Evolutionary conservation across 2,329 filamentous ascomycete genomes (phyloP).

Genomic region (Pseudocercospora ulei): DNA sequence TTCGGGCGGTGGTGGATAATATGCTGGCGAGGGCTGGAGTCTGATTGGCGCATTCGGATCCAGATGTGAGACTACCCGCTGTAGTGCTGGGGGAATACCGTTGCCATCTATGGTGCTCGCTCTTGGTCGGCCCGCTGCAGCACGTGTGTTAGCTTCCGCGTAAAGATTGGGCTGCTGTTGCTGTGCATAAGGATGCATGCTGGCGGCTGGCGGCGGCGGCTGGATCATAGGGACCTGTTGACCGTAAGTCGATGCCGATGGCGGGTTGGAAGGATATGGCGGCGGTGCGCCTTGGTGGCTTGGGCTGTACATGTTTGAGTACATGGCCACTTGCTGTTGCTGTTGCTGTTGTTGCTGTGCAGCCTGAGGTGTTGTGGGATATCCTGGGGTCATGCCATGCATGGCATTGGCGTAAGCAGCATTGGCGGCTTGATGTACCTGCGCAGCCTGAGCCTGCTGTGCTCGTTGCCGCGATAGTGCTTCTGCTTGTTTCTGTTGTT

Average conservation of each 20-base stretch:
- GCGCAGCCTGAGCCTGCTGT: constrained; percentile 43
- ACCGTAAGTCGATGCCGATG: constrained; percentile 50
- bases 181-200: constrained; percentile 31
- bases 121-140: constrained; percentile 59
- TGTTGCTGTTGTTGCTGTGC: constrained; percentile 24
- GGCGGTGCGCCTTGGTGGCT: constrained; percentile 63
- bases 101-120: constrained; percentile 92
- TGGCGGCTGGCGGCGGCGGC: constrained; percentile 40
- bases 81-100: constrained; percentile 83
- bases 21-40: constrained; percentile 87
- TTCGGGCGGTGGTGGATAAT: constrained; percentile 87
- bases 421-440: constrained; percentile 39
- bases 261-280: constrained; percentile 62
- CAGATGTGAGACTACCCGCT: constrained; percentile 88
- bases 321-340: constrained; percentile 54
- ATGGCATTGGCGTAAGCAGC: constrained; percentile 28
- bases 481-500: constrained; percentile 92
- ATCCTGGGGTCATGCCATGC: constrained; percentile 35
- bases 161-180: constrained; percentile 61
- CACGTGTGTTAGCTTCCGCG: constrained; percentile 64
- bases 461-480: constrained; percentile 86
- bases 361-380: constrained; percentile 34
- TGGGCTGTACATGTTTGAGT: constrained; percentile 59
- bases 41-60: constrained; percentile 91
- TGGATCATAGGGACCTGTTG: constrained; percentile 62